Base-by-base conservation (phyloP, 2,329 filamentous ascomycete genomes). In the Raffaelea arxii region DNA sequence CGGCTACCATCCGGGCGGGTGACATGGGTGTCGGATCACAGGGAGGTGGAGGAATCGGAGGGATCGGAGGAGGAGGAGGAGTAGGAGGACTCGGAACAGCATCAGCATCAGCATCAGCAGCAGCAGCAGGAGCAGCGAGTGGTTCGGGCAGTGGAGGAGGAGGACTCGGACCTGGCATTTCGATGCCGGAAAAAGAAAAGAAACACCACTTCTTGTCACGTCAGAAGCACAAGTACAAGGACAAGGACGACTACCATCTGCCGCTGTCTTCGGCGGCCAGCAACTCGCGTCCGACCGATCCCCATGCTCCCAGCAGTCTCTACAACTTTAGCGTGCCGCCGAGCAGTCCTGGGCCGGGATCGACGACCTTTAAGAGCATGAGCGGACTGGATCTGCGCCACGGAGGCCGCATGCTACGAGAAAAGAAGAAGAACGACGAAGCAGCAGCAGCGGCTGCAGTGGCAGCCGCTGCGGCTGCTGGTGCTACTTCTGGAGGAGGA, bases 171-270 rank as follows among this genome's bases (percentile, higher is more conserved):
- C 25, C 21, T 1, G 6, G 18, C 16, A 37, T 4, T 23, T 65
- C 59, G 3, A 69, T 71, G 41, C 70, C 71, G 51, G 71, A 71
- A 51, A 86, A 85, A 64, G 81, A 86, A 56, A 85, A 84, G 65
- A 85, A 84, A 54, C 86, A 89, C 55, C 81, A 90, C 58, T 90
- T 91, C 54, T 61, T 91, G 45, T 87, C 84, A 7, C 73, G 86
- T 35, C 84, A 87, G 58, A 90, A 89, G 59, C 77, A 89, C 58
- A 90, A 89, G 61, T 68, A 86, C 48, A 80, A 75, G 52, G 75
- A 76, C 56, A 84, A 83, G 62, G 82, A 87, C 52, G 85, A 89
- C 50, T 80, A 79, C 51, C 75, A 82, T 55, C 69, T 89, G 3
- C 82, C 84, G 2, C 65, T 90, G 3, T 88, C 84, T 1, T 89